These are phyloP conservation scores for Strombidium stylifer DNA, from an alignment of 73 alveolate genomes.

Conservation along the genomic window DNA sequence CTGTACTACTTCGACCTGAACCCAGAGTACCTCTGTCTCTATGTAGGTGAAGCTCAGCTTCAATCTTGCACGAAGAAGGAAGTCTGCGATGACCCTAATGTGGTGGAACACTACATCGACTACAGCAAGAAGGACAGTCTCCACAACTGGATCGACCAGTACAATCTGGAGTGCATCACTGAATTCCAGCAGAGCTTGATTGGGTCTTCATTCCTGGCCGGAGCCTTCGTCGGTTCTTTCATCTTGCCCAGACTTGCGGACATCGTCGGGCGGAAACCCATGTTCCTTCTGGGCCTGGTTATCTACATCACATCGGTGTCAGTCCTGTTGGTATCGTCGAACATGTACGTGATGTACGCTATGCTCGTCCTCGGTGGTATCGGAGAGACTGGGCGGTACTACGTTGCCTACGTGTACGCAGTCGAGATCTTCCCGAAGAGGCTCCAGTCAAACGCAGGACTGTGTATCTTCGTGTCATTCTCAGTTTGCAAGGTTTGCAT, in stretches of 20 bases:
- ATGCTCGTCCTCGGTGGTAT: conserved; percentile 18
- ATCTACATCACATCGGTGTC: neutral
- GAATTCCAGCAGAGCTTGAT: conserved; percentile 17
- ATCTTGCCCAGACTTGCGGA: conserved; percentile 51
- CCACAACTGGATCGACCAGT: conserved; percentile 41
- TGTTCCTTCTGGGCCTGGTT: neutral
- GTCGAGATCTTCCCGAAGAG: conserved; percentile 21
- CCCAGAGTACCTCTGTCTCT: conserved; percentile 4
- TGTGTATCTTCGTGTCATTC: conserved; percentile 4
- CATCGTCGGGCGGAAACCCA: conserved; percentile 35
- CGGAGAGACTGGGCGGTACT: neutral
- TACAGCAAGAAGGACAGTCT: neutral
- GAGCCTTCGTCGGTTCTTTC: conserved; percentile 34
- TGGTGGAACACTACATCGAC: conserved; percentile 33
- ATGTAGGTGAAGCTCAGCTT: neutral
- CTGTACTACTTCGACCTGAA: conserved; percentile 12
- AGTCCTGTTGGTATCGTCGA: neutral
- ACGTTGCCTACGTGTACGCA: conserved; percentile 25
- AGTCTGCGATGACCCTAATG: neutral
- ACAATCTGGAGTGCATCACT: conserved; percentile 23
- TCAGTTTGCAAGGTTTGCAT: conserved; percentile 13
- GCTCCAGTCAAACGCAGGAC: conserved; percentile 2
- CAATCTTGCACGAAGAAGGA: conserved; percentile 1
- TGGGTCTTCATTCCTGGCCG: conserved; percentile 44
- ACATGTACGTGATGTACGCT: neutral